Base-by-base conservation (phyloP, 2,329 filamentous ascomycete genomes). In the Ophiostoma piceae region DNA sequence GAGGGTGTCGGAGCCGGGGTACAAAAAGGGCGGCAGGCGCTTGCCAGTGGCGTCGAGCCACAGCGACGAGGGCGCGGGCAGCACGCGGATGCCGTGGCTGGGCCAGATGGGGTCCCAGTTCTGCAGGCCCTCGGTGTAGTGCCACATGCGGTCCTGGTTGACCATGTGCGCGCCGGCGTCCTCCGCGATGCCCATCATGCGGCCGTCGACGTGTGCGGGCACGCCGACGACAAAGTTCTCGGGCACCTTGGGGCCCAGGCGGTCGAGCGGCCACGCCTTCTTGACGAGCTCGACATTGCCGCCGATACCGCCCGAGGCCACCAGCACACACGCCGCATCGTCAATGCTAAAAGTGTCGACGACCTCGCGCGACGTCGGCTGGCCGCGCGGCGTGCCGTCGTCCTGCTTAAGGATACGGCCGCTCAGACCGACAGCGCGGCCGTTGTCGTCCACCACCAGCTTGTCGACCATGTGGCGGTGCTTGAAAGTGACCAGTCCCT, bases 51-150 rank as follows among this genome's bases (percentile, higher is more conserved):
- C 86, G 70, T 88, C 86, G 0, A 88, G 82, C 86, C 86, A 88
- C 3, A 88, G 82, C 2, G 85, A 87, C 0, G 85, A 88, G 0
- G 87, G 87, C 0, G 83, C 87, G 0, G 87, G 85, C 16, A 88
- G 78, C 2, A 88, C 81, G 43, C 86, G 84, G 72, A 88, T 88
- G 26, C 86, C 86, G 74, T 88, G 87, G 16, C 74, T 71, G 0
- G 85, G 86, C 86, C 86, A 88, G 76, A 88, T 87, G 3, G 85
- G 80, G 69, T 88, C 78, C 86, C 86, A 88, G 75, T 89, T 88
- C 68, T 82, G 79, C 12, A 89, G 76, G 0, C 87, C 87, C 74
- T 89, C 87, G 12, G 85, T 88, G 75, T 89, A 89, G 76, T 88
- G 86, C 87, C 87, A 89, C 86, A 88, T 88, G 62, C 87, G 79